Percentiles rank a stretch among this genome's conserved stretches.
Conservation (phyloP, 2,329 filamentous ascomycete species). For the Hypoxylon sp. region DNA sequence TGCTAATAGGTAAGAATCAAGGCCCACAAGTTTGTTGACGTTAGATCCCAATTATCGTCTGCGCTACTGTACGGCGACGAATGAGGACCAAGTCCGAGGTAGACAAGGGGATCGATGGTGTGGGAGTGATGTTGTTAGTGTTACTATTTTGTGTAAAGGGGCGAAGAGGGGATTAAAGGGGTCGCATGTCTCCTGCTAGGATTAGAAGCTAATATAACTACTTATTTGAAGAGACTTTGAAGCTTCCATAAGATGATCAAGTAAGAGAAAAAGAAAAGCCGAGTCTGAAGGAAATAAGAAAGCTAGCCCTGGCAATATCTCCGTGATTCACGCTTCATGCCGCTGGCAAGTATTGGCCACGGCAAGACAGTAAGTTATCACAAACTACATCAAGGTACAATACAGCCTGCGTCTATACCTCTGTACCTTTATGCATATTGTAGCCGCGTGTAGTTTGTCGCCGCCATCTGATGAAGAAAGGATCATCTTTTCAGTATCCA, state of each 20-base stretch:
- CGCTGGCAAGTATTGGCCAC: constrained; percentile 11
- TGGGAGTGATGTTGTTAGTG: constrained; percentile 21
- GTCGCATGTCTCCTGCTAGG: constrained; percentile 20
- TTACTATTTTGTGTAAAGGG: constrained; percentile 20
- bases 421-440: no score
- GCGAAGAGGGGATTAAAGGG: constrained; percentile 12
- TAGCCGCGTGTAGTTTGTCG: constrained; percentile 19
- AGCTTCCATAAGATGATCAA: constrained; percentile 20
- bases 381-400: constrained; percentile 35
- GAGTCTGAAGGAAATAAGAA: constrained; percentile 10
- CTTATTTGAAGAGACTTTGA: constrained; percentile 12
- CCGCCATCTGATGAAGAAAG: constrained; percentile 17
- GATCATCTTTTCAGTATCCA: constrained; percentile 27
- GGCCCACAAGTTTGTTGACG: constrained; percentile 30
- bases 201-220: constrained; percentile 19
- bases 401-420: constrained; percentile 27
- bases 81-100: constrained; percentile 23
- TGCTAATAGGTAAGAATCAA: constrained; percentile 29
- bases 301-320: constrained; percentile 10
- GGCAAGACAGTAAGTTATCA: constrained; percentile 14
- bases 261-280: constrained; percentile 13
- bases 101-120: constrained; percentile 25
- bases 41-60: constrained; percentile 30
- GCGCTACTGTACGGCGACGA: constrained; percentile 27
- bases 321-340: constrained; percentile 19